Evolutionary conservation across 108 stramenopile genomes (phyloP).

Genomic region (Cafeteria roenbergensis): DNA sequence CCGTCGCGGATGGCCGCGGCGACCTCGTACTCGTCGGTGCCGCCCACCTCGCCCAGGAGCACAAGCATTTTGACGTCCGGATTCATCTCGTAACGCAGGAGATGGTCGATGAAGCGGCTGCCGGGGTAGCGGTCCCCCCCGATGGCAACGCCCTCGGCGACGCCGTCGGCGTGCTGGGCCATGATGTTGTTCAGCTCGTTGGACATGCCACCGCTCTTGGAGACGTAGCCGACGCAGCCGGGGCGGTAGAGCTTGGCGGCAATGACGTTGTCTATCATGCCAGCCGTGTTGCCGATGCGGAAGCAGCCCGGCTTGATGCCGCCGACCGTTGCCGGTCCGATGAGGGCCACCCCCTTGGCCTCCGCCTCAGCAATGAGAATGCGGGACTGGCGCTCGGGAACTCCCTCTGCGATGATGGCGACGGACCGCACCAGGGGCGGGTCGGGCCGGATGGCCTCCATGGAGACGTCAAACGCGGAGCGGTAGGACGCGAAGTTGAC

Average conservation of each 20-base stretch:
- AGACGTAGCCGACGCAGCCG: constrained; percentile 72
- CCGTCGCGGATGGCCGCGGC: constrained; percentile 51
- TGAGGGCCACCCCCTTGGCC: constrained; percentile 61
- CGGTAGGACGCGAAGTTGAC: constrained; percentile 79
- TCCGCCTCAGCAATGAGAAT: constrained; percentile 54
- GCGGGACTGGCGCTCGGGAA: constrained; percentile 71
- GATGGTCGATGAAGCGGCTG: constrained; percentile 65
- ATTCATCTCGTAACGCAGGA: constrained; percentile 74
- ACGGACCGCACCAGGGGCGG: constrained; percentile 62
- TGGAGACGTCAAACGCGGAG: constrained; percentile 56
- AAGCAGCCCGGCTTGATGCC: constrained; percentile 80
- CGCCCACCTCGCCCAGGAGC: constrained; percentile 71
- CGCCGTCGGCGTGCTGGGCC: constrained; percentile 62
- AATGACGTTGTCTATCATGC: constrained; percentile 83
- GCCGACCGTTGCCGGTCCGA: constrained; percentile 78
- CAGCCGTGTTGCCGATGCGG: constrained; percentile 77
- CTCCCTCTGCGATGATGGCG: constrained; percentile 79
- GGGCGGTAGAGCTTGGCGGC: constrained; percentile 67
- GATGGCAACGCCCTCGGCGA: constrained; percentile 76
- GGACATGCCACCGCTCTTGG: constrained; percentile 70
- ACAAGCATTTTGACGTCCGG: constrained; percentile 65
- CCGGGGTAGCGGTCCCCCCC: constrained; percentile 79
- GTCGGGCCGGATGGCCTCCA: constrained; percentile 54
- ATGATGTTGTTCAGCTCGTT: constrained; percentile 82
- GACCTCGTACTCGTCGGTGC: constrained; percentile 75